Evolutionary conservation across 371 early-diverging fungal genomes (phyloP).

Genomic region (Basidiobolus heterosporus): DNA sequence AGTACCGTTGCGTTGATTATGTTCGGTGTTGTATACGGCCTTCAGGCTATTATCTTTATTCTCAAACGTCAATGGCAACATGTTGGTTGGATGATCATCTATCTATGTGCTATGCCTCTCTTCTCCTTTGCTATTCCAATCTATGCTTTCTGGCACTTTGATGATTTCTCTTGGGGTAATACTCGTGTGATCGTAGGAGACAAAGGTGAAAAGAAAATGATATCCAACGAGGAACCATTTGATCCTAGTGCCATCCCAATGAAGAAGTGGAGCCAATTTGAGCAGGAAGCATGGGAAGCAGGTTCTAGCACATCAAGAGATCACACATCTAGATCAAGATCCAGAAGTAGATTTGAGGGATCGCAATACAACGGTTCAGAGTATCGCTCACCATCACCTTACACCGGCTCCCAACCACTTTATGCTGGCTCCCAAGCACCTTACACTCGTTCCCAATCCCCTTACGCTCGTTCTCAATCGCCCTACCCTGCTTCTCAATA

Average conservation of each 20-base stretch:
- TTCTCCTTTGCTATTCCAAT: conserved; percentile 46
- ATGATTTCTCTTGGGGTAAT: conserved; percentile 78
- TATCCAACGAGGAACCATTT: conserved; percentile 41
- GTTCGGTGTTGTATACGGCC: conserved; percentile 28
- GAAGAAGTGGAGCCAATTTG: conserved; percentile 52
- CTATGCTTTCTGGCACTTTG: conserved; percentile 85
- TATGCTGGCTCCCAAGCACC: no score
- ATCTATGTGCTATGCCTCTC: conserved; percentile 47
- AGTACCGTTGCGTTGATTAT: conserved; percentile 36
- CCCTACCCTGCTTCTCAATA: no score
- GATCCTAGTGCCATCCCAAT: conserved; percentile 46
- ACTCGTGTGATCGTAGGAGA: conserved; percentile 62
- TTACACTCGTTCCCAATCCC: no score
- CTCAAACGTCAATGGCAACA: conserved; percentile 33
- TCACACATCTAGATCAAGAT: no score
- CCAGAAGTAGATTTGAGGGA: no score
- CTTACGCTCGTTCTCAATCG: no score
- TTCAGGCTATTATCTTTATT: conserved; percentile 27
- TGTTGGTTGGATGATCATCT: conserved; percentile 77
- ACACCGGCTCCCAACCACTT: no score
- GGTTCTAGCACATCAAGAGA: conserved; percentile 3
- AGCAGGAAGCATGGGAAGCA: conserved; percentile 29
- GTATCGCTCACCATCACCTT: no score
- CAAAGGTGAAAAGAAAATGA: conserved; percentile 28
- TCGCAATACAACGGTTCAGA: no score